Percentiles rank a stretch among this genome's conserved stretches.
These are phyloP conservation scores for Zasmidium angulare DNA, from an alignment of 2,329 filamentous ascomycete genomes.

Conservation along the genomic window DNA sequence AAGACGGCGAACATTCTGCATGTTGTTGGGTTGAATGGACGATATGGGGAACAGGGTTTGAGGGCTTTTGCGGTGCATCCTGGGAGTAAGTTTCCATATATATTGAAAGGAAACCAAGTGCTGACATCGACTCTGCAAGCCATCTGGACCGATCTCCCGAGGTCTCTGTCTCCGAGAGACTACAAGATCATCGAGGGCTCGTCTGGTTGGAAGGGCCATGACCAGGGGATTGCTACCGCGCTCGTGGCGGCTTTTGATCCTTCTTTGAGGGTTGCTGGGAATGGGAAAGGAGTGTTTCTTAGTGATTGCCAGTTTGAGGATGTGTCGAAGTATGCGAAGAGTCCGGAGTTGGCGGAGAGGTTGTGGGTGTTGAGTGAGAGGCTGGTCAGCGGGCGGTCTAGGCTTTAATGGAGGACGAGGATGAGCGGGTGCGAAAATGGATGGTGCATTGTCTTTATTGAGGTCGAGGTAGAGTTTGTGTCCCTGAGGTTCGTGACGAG, in stretches of 20 bases:
- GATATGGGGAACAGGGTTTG: constrained; percentile 32
- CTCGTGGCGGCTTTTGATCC: constrained; percentile 48
- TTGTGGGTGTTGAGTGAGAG: constrained; percentile 42
- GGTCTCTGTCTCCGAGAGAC: constrained; percentile 6
- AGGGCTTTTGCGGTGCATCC: constrained; percentile 43
- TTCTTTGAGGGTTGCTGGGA: constrained; percentile 30
- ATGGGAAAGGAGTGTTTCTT: constrained; percentile 29
- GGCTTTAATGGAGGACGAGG: neutral
- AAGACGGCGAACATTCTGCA: constrained; percentile 51
- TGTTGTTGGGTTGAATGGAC: constrained; percentile 39
- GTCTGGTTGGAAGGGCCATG: constrained; percentile 37
- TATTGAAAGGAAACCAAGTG: too few relatives aligned
- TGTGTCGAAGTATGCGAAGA: constrained; percentile 36
- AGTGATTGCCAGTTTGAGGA: constrained; percentile 37
- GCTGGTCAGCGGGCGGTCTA: neutral
- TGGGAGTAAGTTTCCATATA: constrained; percentile 35
- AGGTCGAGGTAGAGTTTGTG: too few relatives aligned
- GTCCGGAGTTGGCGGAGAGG: constrained; percentile 39
- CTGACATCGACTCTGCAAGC: constrained; percentile 1
- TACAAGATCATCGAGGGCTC: constrained; percentile 19
- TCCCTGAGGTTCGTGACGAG: too few relatives aligned
- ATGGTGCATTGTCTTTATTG: too few relatives aligned
- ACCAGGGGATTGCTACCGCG: constrained; percentile 46
- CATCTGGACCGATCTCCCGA: constrained; percentile 16
- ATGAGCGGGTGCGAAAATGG: too few relatives aligned